phyloP scores from a whole-genome alignment of 148 eudicot genomes.

The Gaultheria prostrata region DNA sequence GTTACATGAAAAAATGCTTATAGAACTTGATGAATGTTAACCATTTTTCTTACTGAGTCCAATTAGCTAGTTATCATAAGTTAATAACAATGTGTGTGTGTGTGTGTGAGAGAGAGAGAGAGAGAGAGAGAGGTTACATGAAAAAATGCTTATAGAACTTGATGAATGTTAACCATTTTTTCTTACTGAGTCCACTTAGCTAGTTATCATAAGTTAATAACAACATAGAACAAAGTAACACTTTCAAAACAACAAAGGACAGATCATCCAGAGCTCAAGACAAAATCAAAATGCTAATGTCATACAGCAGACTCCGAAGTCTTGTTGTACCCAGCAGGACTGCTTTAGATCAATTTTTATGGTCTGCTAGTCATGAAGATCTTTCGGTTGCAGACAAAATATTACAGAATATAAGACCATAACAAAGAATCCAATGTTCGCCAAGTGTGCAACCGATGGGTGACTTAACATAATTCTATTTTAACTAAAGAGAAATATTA shows the following conservation, averaged over 20 bases:
- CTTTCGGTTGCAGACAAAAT: neutral
- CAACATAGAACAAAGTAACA: neutral
- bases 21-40: too few relatives aligned
- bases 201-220: neutral
- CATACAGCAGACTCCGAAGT: neutral
- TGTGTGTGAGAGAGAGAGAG: too few relatives aligned
- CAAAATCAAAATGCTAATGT: neutral
- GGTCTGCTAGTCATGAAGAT: neutral
- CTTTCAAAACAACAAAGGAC: neutral
- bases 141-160: too few relatives aligned
- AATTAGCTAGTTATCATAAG: neutral
- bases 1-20: too few relatives aligned
- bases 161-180: too few relatives aligned
- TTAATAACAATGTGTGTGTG: too few relatives aligned
- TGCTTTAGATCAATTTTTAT: neutral
- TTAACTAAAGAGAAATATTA: constrained; percentile 26
- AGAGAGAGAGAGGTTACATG: too few relatives aligned
- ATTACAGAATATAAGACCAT: neutral
- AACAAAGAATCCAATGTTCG: neutral
- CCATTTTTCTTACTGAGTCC: too few relatives aligned
- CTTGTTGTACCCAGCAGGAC: neutral
- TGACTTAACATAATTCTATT: neutral
- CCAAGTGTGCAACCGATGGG: neutral
- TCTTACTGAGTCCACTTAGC: neutral
- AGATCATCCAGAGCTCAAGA: neutral